Percentiles rank a stretch among this genome's conserved stretches.
Conservation (phyloP, 2,329 filamentous ascomycete species). For the Aspergillus uvarum region DNA sequence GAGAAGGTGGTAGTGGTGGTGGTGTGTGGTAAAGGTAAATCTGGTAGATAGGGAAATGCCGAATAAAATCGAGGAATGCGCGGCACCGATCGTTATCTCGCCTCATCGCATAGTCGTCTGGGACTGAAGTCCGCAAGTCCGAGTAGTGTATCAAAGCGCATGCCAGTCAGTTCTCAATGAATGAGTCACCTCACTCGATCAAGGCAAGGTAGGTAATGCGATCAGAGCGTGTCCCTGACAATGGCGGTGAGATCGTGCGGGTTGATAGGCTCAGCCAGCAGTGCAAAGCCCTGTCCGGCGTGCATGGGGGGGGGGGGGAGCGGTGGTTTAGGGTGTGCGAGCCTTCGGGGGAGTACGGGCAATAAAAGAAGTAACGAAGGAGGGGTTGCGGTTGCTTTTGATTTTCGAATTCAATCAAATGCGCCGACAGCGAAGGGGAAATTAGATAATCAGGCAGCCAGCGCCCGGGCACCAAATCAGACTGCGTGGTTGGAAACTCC, state of each 20-base stretch:
- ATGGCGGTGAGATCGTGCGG: conserved; percentile 19
- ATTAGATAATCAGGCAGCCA: conserved; percentile 22
- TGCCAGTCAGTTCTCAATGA: conserved; percentile 8
- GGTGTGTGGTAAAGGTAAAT: background rate
- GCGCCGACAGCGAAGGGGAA: conserved; percentile 22
- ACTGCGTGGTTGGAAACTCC: conserved; percentile 1
- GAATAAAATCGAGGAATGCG: conserved; percentile 6
- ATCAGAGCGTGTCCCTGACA: conserved; percentile 7
- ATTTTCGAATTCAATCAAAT: conserved; percentile 11
- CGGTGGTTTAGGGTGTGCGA: too few species aligned
- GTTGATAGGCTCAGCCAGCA: conserved; percentile 18
- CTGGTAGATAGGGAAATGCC: conserved; percentile 3
- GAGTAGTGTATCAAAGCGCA: conserved; percentile 5
- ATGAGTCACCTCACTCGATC: conserved; percentile 4
- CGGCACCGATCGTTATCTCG: conserved; percentile 1
- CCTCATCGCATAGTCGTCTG: background rate
- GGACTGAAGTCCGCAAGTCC: background rate
- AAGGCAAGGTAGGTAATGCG: background rate
- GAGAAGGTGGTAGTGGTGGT: conserved; percentile 13
- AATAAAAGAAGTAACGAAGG: conserved; percentile 3
- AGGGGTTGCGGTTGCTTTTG: background rate
- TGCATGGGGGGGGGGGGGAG: conserved; percentile 3
- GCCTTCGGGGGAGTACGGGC: background rate
- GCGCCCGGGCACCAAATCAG: conserved; percentile 15
- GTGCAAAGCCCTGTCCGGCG: conserved; percentile 10